phyloP scores from a whole-genome alignment of 345 rosid species.

The Sapria himalayana region DNA sequence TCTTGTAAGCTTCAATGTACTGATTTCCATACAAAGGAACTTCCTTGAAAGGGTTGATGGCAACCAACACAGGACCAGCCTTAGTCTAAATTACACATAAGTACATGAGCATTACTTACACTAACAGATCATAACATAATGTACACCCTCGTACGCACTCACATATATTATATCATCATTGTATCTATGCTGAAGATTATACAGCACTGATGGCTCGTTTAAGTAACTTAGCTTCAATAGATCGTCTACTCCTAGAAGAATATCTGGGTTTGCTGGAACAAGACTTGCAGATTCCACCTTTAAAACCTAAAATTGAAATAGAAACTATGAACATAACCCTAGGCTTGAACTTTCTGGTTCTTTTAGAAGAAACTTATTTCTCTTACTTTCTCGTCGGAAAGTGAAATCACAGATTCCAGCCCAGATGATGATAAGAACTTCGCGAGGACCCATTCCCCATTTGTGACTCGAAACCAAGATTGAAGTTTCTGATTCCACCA shows the following conservation, averaged over 20 bases:
- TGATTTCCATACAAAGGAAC: constrained; percentile 77
- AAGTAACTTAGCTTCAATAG: constrained; percentile 97
- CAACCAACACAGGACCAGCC: constrained; percentile 96
- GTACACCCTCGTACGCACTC: constrained; percentile 17
- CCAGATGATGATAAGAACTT: constrained; percentile 50
- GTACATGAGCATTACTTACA: constrained; percentile 1
- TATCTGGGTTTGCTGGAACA: constrained; percentile 87
- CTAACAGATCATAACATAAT: constrained; percentile 6
- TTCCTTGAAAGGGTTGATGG: constrained; percentile 82
- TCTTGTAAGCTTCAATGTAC: constrained; percentile 65
- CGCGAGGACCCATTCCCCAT: constrained; percentile 79
- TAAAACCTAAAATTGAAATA: constrained; percentile 24
- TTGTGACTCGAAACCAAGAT: constrained; percentile 68
- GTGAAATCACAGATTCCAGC: constrained; percentile 40
- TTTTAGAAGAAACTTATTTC: no score
- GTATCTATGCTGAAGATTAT: constrained; percentile 78
- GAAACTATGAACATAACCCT: no score
- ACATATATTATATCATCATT: constrained; percentile 81
- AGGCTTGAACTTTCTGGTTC: no score
- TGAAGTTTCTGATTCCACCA: constrained; percentile 43
- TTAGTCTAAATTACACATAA: constrained; percentile 42
- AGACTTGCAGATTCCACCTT: constrained; percentile 51
- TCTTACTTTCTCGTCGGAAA: constrained; percentile 69
- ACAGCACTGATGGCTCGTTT: constrained; percentile 89
- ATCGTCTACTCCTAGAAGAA: constrained; percentile 95